Evolutionary conservation across 257 asterid genomes (phyloP), one percentile per base, ranked within the genome.

Genomic region (Solanum etuberosum): DNA sequence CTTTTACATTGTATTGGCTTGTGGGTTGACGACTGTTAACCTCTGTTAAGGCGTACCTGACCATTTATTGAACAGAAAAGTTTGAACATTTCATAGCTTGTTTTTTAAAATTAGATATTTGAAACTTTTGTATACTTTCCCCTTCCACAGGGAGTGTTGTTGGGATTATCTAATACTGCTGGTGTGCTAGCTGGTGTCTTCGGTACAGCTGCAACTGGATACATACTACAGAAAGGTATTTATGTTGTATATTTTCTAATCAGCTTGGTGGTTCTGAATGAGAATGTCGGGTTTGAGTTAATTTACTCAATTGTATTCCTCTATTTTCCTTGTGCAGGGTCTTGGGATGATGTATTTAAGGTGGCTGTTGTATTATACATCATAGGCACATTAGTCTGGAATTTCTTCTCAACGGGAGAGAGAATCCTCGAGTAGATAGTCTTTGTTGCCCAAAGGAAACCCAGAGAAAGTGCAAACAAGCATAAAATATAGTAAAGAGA

Each of bases 191-290:
- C 99, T 85, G 99, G 99, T 68, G 99, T 97, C 70, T 94, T 97
- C 42, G 99, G 99, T 84, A 97, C 99, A 46, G 98, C 98, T 84
- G 97, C 99, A 67, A 97, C 99, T 40, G 99, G 99, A 92, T 95
- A 95, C 93, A 94, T 97, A 85, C 98, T 97, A 90, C 99, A 97
- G 86, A 92, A 93, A 86, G 99, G 98, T 97, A 94, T 43, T 77
- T 70, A 70, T 40, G 13, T 83, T 43, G 83, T 85, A 31, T 40
- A 46, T 59, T 42, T 40, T 9, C 74, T 25, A 23, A 18, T 20
- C 27, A 9, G 57, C 29, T 35, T 18, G 12, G 51, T 31, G 43
- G 59, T 40, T 65, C 18, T 81, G 85, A 51, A 48, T 29, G 12
- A 48, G 43, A 81, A 48, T 1, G 12, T 31, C 1, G 12, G 70